Evolutionary conservation across 176 grass and related monocot genomes (phyloP), one percentile per base, ranked within the genome.

Genomic region (Puya raimondii): DNA sequence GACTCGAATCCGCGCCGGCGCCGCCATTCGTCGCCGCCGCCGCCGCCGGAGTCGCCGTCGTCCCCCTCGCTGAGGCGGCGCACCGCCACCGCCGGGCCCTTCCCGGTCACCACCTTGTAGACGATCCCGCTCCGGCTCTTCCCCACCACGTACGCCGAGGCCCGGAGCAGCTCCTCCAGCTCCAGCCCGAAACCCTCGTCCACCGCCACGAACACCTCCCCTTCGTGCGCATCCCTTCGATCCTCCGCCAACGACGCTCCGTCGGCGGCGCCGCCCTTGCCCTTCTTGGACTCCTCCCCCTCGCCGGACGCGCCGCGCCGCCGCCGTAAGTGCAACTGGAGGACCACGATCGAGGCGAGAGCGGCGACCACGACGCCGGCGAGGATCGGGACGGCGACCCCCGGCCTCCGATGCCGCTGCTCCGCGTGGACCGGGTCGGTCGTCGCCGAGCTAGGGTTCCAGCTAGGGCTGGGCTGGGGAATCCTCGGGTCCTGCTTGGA

Each of bases 91-190:
- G 87, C 69, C 2, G 87, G 23, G 23, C 84, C 80, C 12, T 57
- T 79, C 1, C 76, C 67, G 1, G 91, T 86, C 14, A 93, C 87
- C 4, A 99, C 95, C 51, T 86, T 72, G 85, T 99, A 99, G 23
- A 99, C 94, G 16, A 99, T 99, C 61, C 90, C 90, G 53, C 82
- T 80, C 18, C 84, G 85, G 84, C 95, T 94, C 79, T 99, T 99
- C 1, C 95, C 94, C 10, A 99, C 82, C 63, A 99, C 89, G 76
- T 91, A 99, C 0, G 94, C 89, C 0, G 94, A 99, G 7, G 89
- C 94, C 10, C 94, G 84, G 4, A 99, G 94, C 15, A 99, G 80
- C 84, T 99, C 94, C 72, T 99, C 94, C 66, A 93, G 84, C 84
- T 99, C 94, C 53, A 99, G 63, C 47, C 74, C 83, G 80, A 99